These are phyloP conservation scores for Sporothrix variecibatus DNA, from an alignment of 2,329 filamentous ascomycete species.

Conservation along the genomic window DNA sequence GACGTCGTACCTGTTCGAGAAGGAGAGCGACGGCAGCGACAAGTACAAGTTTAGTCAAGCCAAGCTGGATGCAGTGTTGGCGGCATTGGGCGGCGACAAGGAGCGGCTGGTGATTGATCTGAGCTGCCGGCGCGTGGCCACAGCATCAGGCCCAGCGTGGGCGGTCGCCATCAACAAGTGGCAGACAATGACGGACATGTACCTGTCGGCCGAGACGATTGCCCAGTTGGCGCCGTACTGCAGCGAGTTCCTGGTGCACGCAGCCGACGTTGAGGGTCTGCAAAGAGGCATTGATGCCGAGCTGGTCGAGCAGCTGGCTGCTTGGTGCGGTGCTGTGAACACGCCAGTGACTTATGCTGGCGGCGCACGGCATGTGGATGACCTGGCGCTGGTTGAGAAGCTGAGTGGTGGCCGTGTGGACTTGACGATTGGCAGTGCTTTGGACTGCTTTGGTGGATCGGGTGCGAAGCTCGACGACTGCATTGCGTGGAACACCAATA, in stretches of 20 bases:
- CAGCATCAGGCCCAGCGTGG: conserved; percentile 55
- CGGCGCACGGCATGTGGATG: conserved; percentile 79
- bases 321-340: conserved; percentile 74
- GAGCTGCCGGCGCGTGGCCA: conserved; percentile 69
- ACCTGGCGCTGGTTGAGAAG: conserved; percentile 77
- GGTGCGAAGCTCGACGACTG: conserved; percentile 89
- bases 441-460: conserved; percentile 91
- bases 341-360: conserved; percentile 90
- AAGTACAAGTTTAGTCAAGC: conserved; percentile 68
- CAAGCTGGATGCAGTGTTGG: conserved; percentile 72
- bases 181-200: conserved; percentile 97
- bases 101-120: conserved; percentile 90
- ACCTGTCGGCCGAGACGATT: conserved; percentile 77
- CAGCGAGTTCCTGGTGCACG: conserved; percentile 95
- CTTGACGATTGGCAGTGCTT: conserved; percentile 90
- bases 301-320: conserved; percentile 72
- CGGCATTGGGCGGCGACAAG: conserved; percentile 71
- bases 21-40: conserved; percentile 41
- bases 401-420: conserved; percentile 83
- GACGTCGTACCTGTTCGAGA: conserved; percentile 91
- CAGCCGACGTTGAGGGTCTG: conserved; percentile 92
- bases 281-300: conserved; percentile 88
- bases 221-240: conserved; percentile 82
- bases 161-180: conserved; percentile 99
- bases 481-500: conserved; percentile 75